Evolutionary conservation across 129 eudicot species (phyloP), one percentile per base, ranked within the genome.

Genomic region (Chrysanthemum seticuspe): DNA sequence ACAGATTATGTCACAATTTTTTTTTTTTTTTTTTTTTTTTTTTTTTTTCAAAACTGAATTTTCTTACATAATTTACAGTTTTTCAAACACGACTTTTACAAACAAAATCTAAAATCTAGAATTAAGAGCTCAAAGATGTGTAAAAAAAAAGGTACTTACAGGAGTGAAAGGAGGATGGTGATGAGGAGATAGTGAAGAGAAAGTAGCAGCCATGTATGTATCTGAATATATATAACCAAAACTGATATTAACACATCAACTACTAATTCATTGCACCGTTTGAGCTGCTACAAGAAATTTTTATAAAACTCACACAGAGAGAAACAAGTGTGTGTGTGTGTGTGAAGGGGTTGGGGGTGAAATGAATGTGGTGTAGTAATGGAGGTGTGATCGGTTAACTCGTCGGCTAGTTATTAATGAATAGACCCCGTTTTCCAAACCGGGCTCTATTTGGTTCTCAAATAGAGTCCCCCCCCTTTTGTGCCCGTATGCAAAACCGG

Each of bases 151-250:
- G 34, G 21, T 11, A 75, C 88, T 83, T 85, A 92, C 97, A 34
- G 97, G 91, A 14, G 94, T 92, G 81, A 92, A 92, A 61, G 82
- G 95, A 18, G 86, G 86, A 49, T 82, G 83, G 60, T 63, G 91
- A 62, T 72, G 89, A 65, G 85, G 88, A 59, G 87, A 82, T 36
- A 68, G 78, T 27, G 82, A 59, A 49, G 85, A n/a, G 21, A 16
- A 13, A 29, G 67, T 10, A 53, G 58, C 81, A 50, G 94, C 94
- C 97, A 85, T 87, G 47, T 74, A 67, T 29, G 67, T 70, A 48
- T 51, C 0, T 53, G 0, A 12, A 23, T 23, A 51, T 51, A 13
- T 19, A 23, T 61, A 16, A 61, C 25, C 4, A 0, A 61, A 34
- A 16, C 55, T 31, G 53, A 58, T 9, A 76, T 55, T 56, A 36